These are phyloP conservation scores for Sungouiella thailandica DNA, from an alignment of 805 yeast species.

Conservation along the genomic window DNA sequence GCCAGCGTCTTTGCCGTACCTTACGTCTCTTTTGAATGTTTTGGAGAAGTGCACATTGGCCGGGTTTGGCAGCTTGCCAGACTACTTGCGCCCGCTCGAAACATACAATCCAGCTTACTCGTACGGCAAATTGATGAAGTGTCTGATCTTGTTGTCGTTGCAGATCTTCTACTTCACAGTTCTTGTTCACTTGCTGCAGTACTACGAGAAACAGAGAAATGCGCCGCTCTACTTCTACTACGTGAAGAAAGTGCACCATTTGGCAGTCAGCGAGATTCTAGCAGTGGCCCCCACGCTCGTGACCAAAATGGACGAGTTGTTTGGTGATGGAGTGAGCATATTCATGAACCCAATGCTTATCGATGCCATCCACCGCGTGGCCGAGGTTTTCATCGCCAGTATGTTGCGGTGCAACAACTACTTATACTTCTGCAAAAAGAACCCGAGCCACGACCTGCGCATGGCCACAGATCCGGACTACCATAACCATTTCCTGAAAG, in stretches of 20 bases:
- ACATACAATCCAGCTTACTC: background rate
- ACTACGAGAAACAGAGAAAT: background rate
- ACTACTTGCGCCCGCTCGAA: background rate
- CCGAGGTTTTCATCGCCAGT: background rate
- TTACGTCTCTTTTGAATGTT: background rate
- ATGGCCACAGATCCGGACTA: background rate
- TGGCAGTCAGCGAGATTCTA: background rate
- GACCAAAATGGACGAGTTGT: background rate
- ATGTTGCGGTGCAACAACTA: background rate
- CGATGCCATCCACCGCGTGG: background rate
- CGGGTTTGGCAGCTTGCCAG: background rate
- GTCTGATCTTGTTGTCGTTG: background rate
- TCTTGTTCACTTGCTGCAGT: background rate
- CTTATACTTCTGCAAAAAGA: background rate
- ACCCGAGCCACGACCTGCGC: background rate
- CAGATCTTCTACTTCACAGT: background rate
- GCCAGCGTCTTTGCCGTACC: background rate
- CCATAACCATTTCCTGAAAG: background rate
- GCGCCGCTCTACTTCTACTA: background rate
- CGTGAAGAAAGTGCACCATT: background rate
- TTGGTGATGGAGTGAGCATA: background rate
- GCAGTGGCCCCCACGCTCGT: background rate
- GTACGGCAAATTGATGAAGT: slow-evolving; percentile 1
- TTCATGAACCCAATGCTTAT: background rate
- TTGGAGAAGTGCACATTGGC: background rate